Percentiles rank a stretch among this genome's conserved stretches.
These are phyloP conservation scores for Paraleonurus japonicus DNA, from an alignment of 257 asterid species.

Conservation along the genomic window DNA sequence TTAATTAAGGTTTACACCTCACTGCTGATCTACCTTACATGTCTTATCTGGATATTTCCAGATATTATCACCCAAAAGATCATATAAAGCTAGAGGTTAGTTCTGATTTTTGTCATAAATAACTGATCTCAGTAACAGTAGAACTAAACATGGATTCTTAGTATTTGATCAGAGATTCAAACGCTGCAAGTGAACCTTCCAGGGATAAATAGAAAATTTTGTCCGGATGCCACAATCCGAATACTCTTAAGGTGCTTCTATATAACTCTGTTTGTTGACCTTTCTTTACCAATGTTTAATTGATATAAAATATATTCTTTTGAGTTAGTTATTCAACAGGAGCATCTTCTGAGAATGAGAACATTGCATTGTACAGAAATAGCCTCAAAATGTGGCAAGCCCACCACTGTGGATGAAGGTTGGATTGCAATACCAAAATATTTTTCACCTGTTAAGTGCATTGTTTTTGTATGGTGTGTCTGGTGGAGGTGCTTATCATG, in stretches of 20 bases:
- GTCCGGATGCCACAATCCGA: constrained; percentile 73
- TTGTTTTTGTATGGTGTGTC: constrained; percentile 60
- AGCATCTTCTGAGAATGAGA: constrained; percentile 83
- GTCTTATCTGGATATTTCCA: constrained; percentile 33
- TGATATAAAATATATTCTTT: not conserved
- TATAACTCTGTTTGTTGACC: constrained; percentile 1
- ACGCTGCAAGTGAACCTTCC: constrained; percentile 37
- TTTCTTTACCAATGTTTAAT: not conserved
- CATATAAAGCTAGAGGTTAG: constrained; percentile 79
- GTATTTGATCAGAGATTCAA: constrained; percentile 54
- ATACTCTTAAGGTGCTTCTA: constrained; percentile 66
- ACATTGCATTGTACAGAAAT: constrained; percentile 69
- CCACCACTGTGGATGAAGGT: constrained; percentile 65
- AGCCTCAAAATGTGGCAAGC: constrained; percentile 73
- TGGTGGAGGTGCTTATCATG: constrained; percentile 85
- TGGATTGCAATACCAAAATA: constrained; percentile 17
- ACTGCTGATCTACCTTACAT: constrained; percentile 17
- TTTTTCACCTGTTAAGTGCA: not conserved
- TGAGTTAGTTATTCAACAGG: constrained; percentile 40
- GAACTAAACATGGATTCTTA: constrained; percentile 13
- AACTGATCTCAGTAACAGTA: not conserved
- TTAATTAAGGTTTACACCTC: constrained; percentile 13
- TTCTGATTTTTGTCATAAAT: constrained; percentile 8
- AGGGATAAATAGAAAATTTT: constrained; percentile 56
- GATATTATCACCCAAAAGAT: constrained; percentile 77